Percentiles rank a stretch among this genome's conserved stretches.
phyloP scores from a whole-genome alignment of 129 eudicot species.

The Sambucus nigra region DNA sequence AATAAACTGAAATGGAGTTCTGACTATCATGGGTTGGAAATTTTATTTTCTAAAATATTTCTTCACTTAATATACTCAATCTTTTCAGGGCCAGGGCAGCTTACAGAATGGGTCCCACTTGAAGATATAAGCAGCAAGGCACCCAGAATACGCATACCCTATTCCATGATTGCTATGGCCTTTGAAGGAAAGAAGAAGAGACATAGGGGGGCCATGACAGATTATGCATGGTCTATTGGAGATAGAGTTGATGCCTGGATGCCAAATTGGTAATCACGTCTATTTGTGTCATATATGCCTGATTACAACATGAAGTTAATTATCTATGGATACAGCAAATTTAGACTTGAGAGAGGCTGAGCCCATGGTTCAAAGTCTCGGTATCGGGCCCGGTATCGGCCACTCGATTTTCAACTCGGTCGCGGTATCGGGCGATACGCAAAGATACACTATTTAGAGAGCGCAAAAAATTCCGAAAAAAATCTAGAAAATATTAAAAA shows the following conservation, averaged over 20 bases:
- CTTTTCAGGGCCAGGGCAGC: slow-evolving; percentile 37
- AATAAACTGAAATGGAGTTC: background rate
- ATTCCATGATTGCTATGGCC: slow-evolving; percentile 43
- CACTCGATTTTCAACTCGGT: no score
- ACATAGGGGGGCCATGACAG: slow-evolving; percentile 54
- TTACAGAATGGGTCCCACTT: slow-evolving; percentile 67
- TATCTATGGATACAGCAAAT: no score
- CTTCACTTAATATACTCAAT: slow-evolving; percentile 5
- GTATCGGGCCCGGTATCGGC: no score
- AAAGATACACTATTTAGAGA: no score
- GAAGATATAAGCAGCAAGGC: slow-evolving; percentile 41
- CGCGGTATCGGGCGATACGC: no score
- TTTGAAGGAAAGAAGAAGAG: slow-evolving; percentile 72
- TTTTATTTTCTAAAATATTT: background rate
- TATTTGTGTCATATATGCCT: no score
- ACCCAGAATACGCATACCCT: slow-evolving; percentile 68
- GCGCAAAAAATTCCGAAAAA: no score
- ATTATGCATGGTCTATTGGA: slow-evolving; percentile 68
- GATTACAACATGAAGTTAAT: background rate
- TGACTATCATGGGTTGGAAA: background rate
- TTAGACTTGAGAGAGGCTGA: no score
- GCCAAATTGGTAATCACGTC: slow-evolving; percentile 52
- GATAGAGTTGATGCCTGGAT: slow-evolving; percentile 85
- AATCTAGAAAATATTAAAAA: no score
- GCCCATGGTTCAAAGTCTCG: no score